Evolutionary conservation across 169 alveolate genomes (phyloP).

Genomic region (Blepharisma undulans): DNA sequence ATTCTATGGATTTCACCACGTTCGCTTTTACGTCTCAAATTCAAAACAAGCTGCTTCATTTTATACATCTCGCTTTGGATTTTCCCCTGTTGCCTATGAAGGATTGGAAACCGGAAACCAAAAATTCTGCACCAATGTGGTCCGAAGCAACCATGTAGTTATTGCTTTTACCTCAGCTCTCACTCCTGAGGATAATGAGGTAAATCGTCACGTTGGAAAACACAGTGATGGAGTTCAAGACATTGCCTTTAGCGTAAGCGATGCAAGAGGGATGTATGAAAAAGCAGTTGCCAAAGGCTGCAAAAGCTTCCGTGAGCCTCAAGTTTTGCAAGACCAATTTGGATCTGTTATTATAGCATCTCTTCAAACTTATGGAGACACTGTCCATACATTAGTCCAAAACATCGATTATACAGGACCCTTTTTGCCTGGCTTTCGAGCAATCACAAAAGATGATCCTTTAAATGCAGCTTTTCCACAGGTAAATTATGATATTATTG

Average conservation of each 20-base stretch:
- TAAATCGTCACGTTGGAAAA: conserved; percentile 48
- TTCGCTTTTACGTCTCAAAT: conserved; percentile 73
- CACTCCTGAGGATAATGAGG: conserved; percentile 52
- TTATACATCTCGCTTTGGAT: conserved; percentile 78
- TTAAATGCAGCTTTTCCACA: conserved; percentile 46
- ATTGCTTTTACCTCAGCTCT: conserved; percentile 73
- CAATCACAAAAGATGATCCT: conserved; percentile 53
- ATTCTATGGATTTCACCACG: conserved; percentile 73
- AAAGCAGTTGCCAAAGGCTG: conserved; percentile 82
- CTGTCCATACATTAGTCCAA: conserved; percentile 75
- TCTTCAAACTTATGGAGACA: conserved; percentile 84
- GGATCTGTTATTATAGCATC: conserved; percentile 78
- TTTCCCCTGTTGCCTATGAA: conserved; percentile 74
- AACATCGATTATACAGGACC: conserved; percentile 74
- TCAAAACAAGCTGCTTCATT: conserved; percentile 80
- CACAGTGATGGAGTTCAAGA: conserved; percentile 85
- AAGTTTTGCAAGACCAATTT: conserved; percentile 60
- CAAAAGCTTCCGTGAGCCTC: conserved; percentile 62
- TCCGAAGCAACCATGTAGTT: conserved; percentile 59
- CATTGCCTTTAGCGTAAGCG: conserved; percentile 76
- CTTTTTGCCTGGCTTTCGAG: conserved; percentile 79
- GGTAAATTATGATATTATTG: conserved; percentile 56
- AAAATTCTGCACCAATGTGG: conserved; percentile 69
- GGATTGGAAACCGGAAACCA: conserved; percentile 85
- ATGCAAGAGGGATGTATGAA: conserved; percentile 70